Evolutionary conservation across 2,329 filamentous ascomycete genomes (phyloP).

Genomic region (Elsinoe perseae): DNA sequence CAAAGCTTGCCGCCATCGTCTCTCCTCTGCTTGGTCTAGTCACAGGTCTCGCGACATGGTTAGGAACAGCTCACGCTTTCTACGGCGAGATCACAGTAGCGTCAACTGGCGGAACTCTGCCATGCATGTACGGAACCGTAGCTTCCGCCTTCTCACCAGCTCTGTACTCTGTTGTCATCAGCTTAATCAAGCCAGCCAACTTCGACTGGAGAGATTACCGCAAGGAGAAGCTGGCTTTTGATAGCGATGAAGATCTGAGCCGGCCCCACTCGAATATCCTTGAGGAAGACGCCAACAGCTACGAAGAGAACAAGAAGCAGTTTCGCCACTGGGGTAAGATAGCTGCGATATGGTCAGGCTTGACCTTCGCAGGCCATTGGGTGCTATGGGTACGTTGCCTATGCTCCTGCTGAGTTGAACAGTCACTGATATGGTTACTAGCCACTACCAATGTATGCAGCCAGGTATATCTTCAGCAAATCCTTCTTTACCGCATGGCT

Average conservation of each 20-base stretch:
- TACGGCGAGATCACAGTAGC: constrained; percentile 36
- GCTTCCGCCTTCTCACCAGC: constrained; percentile 41
- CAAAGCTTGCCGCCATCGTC: constrained; percentile 38
- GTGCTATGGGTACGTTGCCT: constrained; percentile 4
- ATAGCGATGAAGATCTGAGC: constrained; percentile 3
- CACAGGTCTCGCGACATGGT: constrained; percentile 40
- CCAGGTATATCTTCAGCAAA: constrained; percentile 72
- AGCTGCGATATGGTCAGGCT: neutral
- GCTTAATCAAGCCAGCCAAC: constrained; percentile 24
- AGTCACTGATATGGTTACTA: constrained; percentile 28
- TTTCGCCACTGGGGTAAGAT: constrained; percentile 11
- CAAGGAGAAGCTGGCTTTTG: constrained; percentile 17
- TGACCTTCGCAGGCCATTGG: constrained; percentile 10
- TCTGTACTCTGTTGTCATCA: constrained; percentile 41
- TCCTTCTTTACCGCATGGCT: constrained; percentile 73
- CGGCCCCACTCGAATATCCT: neutral
- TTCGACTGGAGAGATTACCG: constrained; percentile 43
- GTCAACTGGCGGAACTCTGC: constrained; percentile 36
- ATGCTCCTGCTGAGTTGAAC: neutral
- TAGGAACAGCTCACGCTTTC: constrained; percentile 34
- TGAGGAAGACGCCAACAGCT: constrained; percentile 9
- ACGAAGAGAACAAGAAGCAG: constrained; percentile 7
- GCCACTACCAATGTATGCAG: constrained; percentile 88
- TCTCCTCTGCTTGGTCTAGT: constrained; percentile 40
- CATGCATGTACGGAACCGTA: constrained; percentile 40